Evolutionary conservation across 805 yeast genomes (phyloP).

Genomic region (Lipomyces starkeyi): DNA sequence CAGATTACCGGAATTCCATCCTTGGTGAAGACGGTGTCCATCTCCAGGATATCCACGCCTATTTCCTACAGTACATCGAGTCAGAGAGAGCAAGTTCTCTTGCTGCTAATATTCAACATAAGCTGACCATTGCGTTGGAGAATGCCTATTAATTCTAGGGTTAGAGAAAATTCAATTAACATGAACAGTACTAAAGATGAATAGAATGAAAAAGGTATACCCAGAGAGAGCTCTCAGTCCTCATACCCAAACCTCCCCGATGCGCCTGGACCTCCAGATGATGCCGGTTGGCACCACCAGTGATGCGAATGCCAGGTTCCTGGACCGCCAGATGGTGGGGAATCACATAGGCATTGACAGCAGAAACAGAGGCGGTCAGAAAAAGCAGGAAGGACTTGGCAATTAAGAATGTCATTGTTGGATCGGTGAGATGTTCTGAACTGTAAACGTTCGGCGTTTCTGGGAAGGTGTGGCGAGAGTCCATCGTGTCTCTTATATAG

Average conservation of each 20-base stretch:
- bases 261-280: not conserved
- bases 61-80: not conserved
- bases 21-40: not conserved
- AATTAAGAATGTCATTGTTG: not conserved
- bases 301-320: not conserved
- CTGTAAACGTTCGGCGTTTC: too few species aligned
- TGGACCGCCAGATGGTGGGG: not conserved
- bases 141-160: not conserved
- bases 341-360: not conserved
- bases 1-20: conserved; percentile 1
- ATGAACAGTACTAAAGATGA: not conserved
- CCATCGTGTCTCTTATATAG: too few species aligned
- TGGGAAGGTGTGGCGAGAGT: conserved; percentile 10
- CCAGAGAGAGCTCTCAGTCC: not conserved
- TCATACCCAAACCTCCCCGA: not conserved
- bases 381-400: not conserved
- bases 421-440: not conserved
- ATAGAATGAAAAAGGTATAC: not conserved
- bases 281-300: not conserved
- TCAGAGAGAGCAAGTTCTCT: not conserved
- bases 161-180: not conserved
- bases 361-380: not conserved
- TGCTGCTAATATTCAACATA: not conserved
- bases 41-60: not conserved
- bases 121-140: not conserved